Evolutionary conservation across 768 basidiomycete species (phyloP).

Genomic region (Cystoderma amianthinum): DNA sequence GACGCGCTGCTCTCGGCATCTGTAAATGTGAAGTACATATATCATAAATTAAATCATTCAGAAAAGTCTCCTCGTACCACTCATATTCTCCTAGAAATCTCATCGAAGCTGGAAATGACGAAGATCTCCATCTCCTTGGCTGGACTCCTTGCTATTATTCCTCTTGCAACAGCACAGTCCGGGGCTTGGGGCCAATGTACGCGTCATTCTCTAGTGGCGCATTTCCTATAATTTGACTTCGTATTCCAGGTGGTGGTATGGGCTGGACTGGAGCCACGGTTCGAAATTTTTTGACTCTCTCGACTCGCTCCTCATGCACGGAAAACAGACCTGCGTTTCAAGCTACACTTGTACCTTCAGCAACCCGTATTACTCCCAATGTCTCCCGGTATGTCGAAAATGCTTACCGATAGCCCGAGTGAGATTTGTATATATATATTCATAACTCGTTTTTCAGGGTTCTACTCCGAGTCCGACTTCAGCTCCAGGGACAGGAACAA

Average conservation of each 20-base stretch:
- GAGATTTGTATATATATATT: too few relatives aligned
- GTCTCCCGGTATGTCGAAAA: slow-evolving; percentile 21
- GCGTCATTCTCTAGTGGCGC: neutral
- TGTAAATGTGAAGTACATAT: too few relatives aligned
- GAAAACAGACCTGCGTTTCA: slow-evolving; percentile 25
- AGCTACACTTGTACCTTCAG: slow-evolving; percentile 27
- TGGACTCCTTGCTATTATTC: slow-evolving; percentile 9
- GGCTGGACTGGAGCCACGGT: slow-evolving; percentile 9
- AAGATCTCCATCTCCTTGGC: neutral
- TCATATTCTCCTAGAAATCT: too few relatives aligned
- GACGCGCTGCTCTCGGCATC: too few relatives aligned
- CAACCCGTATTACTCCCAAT: slow-evolving; percentile 40
- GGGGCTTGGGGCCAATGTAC: slow-evolving; percentile 14
- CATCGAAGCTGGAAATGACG: too few relatives aligned
- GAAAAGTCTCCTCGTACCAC: too few relatives aligned
- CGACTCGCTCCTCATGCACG: neutral
- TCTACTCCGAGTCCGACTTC: slow-evolving; percentile 1
- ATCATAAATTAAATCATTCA: too few relatives aligned
- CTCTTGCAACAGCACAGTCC: slow-evolving; percentile 11
- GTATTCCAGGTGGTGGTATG: slow-evolving; percentile 11
- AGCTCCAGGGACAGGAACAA: neutral
- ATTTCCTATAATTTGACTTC: neutral
- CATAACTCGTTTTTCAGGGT: too few relatives aligned
- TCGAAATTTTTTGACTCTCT: neutral
- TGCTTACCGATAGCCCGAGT: neutral